Percentiles rank a stretch among this genome's conserved stretches.
Evolutionary conservation across 371 early-diverging fungal genomes (phyloP).

Genomic region (Gilbertella persicaria): DNA sequence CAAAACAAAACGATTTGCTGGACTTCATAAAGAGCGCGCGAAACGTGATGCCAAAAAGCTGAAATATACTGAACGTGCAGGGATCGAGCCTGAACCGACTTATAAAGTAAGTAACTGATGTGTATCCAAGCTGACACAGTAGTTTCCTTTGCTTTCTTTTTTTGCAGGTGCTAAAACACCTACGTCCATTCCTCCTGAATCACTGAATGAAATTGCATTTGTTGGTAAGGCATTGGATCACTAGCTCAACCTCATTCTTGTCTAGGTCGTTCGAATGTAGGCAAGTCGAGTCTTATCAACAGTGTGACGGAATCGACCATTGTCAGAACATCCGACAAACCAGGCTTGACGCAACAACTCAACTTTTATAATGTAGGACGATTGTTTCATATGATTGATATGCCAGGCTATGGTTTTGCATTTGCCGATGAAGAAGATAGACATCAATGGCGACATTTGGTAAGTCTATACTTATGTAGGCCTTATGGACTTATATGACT

Average conservation of each 20-base stretch:
- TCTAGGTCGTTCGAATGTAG: conserved; percentile 74
- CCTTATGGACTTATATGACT: neutral
- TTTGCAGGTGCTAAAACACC: conserved; percentile 71
- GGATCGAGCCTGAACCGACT: conserved; percentile 30
- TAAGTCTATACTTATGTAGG: conserved; percentile 20
- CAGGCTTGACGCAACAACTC: conserved; percentile 81
- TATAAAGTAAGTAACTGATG: conserved; percentile 23
- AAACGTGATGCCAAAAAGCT: conserved; percentile 11
- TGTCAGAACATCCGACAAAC: conserved; percentile 70
- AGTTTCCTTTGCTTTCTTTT: conserved; percentile 64
- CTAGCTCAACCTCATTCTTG: neutral
- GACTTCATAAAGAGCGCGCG: conserved; percentile 26
- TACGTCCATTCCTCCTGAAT: conserved; percentile 61
- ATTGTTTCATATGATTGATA: conserved; percentile 74
- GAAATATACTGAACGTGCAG: conserved; percentile 15
- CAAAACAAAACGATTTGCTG: conserved; percentile 38
- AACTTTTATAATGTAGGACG: conserved; percentile 74
- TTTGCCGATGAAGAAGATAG: conserved; percentile 70
- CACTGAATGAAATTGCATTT: conserved; percentile 67
- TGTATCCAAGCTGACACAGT: too few species aligned
- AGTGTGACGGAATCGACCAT: conserved; percentile 62
- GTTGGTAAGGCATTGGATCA: conserved; percentile 44
- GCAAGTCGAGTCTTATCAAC: conserved; percentile 79
- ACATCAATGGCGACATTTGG: conserved; percentile 65
- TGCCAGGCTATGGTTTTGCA: conserved; percentile 91